phyloP scores from a whole-genome alignment of 1,139 yeast species.

The Blastobotrys capitulatus region DNA sequence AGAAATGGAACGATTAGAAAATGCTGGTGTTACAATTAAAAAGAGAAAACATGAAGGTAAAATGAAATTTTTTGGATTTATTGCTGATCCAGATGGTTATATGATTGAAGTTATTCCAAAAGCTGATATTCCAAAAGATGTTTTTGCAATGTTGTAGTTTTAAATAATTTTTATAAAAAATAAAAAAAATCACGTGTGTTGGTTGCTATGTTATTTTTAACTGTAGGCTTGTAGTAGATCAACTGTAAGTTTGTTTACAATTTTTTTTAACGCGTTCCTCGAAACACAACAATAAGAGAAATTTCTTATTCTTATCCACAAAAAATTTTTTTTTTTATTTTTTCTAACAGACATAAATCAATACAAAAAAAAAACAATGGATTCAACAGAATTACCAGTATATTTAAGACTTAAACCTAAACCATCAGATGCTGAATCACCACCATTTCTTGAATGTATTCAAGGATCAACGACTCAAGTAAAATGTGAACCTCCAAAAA shows the following conservation, averaged over 20 bases:
- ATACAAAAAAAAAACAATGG: neutral
- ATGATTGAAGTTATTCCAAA: constrained; percentile 63
- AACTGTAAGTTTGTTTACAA: too few species aligned
- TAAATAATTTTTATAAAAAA: too few species aligned
- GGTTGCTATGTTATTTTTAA: too few species aligned
- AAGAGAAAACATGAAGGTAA: constrained; percentile 55
- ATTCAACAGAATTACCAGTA: constrained; percentile 29
- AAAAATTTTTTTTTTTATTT: neutral
- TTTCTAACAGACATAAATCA: neutral
- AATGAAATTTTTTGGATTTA: constrained; percentile 61
- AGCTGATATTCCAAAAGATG: constrained; percentile 26
- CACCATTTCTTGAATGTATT: constrained; percentile 19
- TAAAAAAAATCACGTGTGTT: too few species aligned
- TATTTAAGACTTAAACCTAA: constrained; percentile 36
- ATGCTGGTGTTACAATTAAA: constrained; percentile 42
- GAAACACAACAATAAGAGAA: too few species aligned
- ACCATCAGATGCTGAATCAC: constrained; percentile 10
- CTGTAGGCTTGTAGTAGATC: too few species aligned
- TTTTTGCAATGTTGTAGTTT: neutral
- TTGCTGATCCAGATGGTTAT: constrained; percentile 92
- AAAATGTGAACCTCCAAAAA: constrained; percentile 23
- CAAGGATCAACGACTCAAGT: constrained; percentile 16
- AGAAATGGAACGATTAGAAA: constrained; percentile 49
- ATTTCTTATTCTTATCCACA: too few species aligned
- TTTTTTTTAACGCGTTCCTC: too few species aligned